phyloP scores from a whole-genome alignment of 306 rosid species.

The Cucurbita maxima region DNA sequence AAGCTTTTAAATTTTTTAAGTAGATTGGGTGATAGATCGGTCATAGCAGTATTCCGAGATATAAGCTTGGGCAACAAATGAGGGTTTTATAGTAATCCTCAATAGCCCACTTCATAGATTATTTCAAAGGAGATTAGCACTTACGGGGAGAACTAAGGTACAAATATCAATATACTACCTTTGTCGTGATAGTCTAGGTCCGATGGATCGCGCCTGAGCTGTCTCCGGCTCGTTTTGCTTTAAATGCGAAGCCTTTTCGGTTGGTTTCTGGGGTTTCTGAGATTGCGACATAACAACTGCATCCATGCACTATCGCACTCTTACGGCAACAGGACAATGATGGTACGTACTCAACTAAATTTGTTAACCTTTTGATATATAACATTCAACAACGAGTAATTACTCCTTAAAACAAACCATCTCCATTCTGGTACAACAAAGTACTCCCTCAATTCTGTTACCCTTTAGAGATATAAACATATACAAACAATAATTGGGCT shows the following conservation, averaged over 20 bases:
- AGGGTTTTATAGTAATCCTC: constrained; percentile 57
- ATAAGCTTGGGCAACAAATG: neutral
- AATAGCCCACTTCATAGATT: constrained; percentile 68
- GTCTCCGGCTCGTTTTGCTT: constrained; percentile 21
- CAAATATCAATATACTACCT: neutral
- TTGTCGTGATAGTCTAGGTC: neutral
- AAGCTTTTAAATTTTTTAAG: no score
- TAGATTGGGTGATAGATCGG: no score
- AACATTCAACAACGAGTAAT: no score
- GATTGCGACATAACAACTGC: constrained; percentile 32
- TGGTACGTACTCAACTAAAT: no score
- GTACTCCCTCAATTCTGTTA: no score
- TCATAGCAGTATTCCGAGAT: no score
- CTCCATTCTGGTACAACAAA: no score
- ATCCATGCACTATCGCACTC: neutral
- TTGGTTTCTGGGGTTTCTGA: constrained; percentile 26
- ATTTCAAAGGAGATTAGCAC: constrained; percentile 42
- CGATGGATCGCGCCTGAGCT: constrained; percentile 15
- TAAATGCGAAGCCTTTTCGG: constrained; percentile 25
- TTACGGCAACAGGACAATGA: no score
- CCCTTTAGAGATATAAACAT: no score
- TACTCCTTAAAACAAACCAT: no score
- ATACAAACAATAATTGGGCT: no score
- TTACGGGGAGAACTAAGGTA: constrained; percentile 11
- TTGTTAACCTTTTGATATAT: no score